Conservation (phyloP, 495 filamentous ascomycete species). For the Cercophora scortea region DNA sequence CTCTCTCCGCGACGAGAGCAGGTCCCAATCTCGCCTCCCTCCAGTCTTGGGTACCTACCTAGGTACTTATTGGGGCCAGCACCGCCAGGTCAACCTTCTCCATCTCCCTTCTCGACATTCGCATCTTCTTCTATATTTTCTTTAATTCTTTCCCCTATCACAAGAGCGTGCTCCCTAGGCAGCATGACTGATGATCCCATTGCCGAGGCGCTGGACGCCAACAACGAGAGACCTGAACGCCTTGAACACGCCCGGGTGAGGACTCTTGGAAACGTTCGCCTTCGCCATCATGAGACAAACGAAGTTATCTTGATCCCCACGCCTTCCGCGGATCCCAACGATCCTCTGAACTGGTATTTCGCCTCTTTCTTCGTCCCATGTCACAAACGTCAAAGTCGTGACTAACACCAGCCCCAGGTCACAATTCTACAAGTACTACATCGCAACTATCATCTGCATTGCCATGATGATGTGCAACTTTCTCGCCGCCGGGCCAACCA, state of each 20-base stretch:
- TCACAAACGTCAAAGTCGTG: not conserved
- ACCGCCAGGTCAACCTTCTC: too few species aligned
- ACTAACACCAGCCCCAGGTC: slow-evolving; percentile 25
- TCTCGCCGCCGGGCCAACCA: slow-evolving; percentile 43
- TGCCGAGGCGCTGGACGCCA: slow-evolving; percentile 12
- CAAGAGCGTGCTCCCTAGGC: too few species aligned
- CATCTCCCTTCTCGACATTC: too few species aligned
- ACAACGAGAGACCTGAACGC: slow-evolving; percentile 4
- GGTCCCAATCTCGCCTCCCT: too few species aligned
- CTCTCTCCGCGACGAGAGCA: too few species aligned
- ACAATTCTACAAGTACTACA: slow-evolving; percentile 39
- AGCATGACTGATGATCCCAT: slow-evolving; percentile 9
- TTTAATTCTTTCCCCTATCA: too few species aligned
- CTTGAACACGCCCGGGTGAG: slow-evolving; percentile 10
- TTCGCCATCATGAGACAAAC: slow-evolving; percentile 42
- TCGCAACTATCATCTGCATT: slow-evolving; percentile 38
- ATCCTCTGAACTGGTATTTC: slow-evolving; percentile 47
- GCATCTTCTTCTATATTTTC: too few species aligned
- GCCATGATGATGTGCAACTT: slow-evolving; percentile 52
- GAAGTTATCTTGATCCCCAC: slow-evolving; percentile 47
- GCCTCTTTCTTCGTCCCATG: not conserved
- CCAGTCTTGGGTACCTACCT: too few species aligned
- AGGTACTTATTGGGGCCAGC: too few species aligned
- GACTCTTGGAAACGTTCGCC: slow-evolving; percentile 40
- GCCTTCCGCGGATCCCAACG: slow-evolving; percentile 52